A percentile compares a stretch with the other conserved stretches of the same genome.
These are phyloP conservation scores for Epichloe scottii DNA, from an alignment of 2,329 filamentous ascomycete species.

Conservation along the genomic window DNA sequence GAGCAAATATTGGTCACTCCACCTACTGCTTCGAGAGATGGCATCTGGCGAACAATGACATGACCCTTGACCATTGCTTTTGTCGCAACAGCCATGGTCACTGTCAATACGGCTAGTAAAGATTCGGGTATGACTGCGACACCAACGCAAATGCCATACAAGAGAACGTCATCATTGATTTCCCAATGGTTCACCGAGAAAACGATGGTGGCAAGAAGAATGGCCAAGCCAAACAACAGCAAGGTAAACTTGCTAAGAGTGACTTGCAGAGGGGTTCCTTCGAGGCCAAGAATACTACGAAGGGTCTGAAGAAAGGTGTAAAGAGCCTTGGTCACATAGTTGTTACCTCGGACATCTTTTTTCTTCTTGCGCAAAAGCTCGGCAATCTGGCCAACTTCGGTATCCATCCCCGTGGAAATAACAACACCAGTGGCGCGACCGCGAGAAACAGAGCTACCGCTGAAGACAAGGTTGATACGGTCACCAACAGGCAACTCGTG, in stretches of 20 bases:
- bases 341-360: slow-evolving; percentile 26
- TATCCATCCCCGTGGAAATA: slow-evolving; percentile 58
- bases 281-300: slow-evolving; percentile 48
- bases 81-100: slow-evolving; percentile 56
- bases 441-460: slow-evolving; percentile 58
- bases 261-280: slow-evolving; percentile 74
- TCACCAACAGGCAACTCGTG: slow-evolving; percentile 51
- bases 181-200: slow-evolving; percentile 45
- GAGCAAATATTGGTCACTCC: slow-evolving; percentile 60
- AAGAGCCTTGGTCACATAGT: slow-evolving; percentile 31
- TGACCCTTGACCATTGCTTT: slow-evolving; percentile 52
- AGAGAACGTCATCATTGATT: slow-evolving; percentile 42
- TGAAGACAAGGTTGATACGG: slow-evolving; percentile 58
- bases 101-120: slow-evolving; percentile 56
- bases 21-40: slow-evolving; percentile 53
- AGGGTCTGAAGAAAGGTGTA: slow-evolving; percentile 30
- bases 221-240: slow-evolving; percentile 60
- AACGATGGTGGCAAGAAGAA: slow-evolving; percentile 47
- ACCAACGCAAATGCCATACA: slow-evolving; percentile 48
- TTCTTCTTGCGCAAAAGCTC: slow-evolving; percentile 48
- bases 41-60: slow-evolving; percentile 53
- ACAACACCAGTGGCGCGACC: slow-evolving; percentile 59
- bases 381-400: slow-evolving; percentile 67
- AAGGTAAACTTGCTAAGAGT: slow-evolving; percentile 80
- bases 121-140: slow-evolving; percentile 55